phyloP scores from a whole-genome alignment of 1,139 yeast genomes.

The Hyphopichia khmerensis region DNA sequence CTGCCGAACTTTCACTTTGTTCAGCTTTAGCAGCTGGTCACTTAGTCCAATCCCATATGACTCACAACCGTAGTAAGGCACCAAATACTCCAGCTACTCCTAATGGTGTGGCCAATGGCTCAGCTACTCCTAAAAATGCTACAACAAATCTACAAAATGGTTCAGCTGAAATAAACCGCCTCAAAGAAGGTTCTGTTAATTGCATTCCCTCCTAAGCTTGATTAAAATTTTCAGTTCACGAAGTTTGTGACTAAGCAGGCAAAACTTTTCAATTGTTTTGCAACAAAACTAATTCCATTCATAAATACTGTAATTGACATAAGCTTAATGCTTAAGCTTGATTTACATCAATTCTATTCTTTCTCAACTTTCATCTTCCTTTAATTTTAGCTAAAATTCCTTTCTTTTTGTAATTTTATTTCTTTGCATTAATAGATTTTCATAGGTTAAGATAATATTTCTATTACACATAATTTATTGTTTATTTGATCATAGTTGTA shows the following conservation, averaged over 20 bases:
- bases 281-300: not conserved
- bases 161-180: conserved; percentile 48
- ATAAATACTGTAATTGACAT: not conserved
- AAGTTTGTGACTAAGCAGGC: no score
- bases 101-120: conserved; percentile 7
- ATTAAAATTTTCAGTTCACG: no score
- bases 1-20: conserved; percentile 92
- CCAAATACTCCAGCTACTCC: conserved; percentile 21
- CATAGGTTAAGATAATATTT: not conserved
- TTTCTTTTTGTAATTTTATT: conserved; percentile 2
- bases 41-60: conserved; percentile 96
- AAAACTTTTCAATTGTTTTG: not conserved
- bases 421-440: conserved; percentile 4
- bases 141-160: conserved; percentile 10
- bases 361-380: not conserved
- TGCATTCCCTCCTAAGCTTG: conserved; percentile 55
- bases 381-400: not conserved
- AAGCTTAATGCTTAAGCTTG: no score
- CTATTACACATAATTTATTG: not conserved
- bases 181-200: conserved; percentile 67
- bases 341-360: not conserved
- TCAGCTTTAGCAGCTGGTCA: conserved; percentile 98
- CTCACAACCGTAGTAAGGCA: conserved; percentile 77
- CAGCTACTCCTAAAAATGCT: no score
- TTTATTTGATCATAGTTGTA: not conserved